These are phyloP conservation scores for Globisporangium cystogenes DNA, from an alignment of 352 stramenopile genomes.

Conservation along the genomic window DNA sequence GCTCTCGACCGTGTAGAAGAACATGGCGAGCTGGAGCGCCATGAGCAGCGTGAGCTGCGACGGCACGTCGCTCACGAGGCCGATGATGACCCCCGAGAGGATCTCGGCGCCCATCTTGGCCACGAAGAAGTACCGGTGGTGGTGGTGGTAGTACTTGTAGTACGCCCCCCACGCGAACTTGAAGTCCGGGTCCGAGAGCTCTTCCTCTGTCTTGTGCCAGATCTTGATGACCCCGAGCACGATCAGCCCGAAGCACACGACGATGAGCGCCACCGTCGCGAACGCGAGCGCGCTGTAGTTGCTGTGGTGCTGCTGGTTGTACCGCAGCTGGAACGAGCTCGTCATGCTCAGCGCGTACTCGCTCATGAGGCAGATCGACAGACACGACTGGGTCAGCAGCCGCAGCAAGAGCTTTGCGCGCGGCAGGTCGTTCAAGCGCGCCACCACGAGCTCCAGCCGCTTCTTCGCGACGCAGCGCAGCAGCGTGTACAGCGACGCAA, in stretches of 20 bases:
- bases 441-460: conserved; percentile 47
- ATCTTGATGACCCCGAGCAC: conserved; percentile 62
- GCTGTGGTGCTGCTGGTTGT: conserved; percentile 40
- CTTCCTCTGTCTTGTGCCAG: conserved; percentile 48
- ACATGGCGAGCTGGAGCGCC: conserved; percentile 67
- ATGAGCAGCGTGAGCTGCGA: conserved; percentile 72
- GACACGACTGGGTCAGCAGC: conserved; percentile 55
- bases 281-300: conserved; percentile 50
- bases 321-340: conserved; percentile 73
- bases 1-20: conserved; percentile 62
- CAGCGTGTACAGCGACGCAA: conserved; percentile 51
- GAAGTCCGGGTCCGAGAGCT: conserved; percentile 58
- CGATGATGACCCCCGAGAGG: conserved; percentile 64
- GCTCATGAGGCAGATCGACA: conserved; percentile 74
- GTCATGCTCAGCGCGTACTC: conserved; percentile 80
- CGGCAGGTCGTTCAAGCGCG: conserved; percentile 59
- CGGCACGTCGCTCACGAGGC: conserved; percentile 64
- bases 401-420: conserved; percentile 65
- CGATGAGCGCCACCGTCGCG: conserved; percentile 49
- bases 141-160: conserved; percentile 77
- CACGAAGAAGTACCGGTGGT: conserved; percentile 68
- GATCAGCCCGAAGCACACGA: conserved; percentile 65
- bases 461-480: conserved; percentile 37
- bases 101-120: conserved; percentile 77
- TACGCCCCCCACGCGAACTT: conserved; percentile 79